Conservation (phyloP, 2,329 filamentous ascomycete genomes). For the Penicillium polonicum region DNA sequence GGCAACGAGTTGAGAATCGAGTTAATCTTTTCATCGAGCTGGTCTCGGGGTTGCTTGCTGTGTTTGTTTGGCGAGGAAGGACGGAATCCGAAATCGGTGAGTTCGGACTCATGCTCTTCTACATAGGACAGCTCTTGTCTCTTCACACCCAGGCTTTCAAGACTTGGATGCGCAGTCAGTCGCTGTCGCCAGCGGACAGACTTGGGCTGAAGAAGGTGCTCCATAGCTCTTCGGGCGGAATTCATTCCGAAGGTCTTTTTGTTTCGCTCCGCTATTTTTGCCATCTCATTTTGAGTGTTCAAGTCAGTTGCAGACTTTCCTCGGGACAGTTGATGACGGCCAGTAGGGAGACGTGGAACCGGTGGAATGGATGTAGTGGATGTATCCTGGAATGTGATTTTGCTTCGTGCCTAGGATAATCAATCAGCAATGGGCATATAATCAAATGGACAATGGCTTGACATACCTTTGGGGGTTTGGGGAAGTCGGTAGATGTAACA, state of each 20-base stretch:
- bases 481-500: constrained; percentile 27
- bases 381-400: background rate
- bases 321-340: constrained; percentile 15
- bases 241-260: constrained; percentile 18
- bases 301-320: constrained; percentile 22
- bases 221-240: constrained; percentile 17
- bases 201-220: constrained; percentile 24
- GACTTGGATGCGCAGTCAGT: constrained; percentile 33
- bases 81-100: constrained; percentile 24
- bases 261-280: constrained; percentile 22
- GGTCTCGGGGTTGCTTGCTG: constrained; percentile 56
- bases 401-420: background rate
- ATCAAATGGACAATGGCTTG: background rate
- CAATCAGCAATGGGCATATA: background rate
- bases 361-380: constrained; percentile 9
- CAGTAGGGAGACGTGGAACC: constrained; percentile 8
- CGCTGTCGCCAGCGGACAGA: constrained; percentile 30
- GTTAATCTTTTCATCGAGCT: constrained; percentile 76
- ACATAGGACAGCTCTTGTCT: constrained; percentile 26
- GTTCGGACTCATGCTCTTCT: constrained; percentile 19
- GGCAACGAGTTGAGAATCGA: constrained; percentile 76
- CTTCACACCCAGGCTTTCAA: constrained; percentile 34
- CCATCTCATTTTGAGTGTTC: constrained; percentile 13
- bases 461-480: constrained; percentile 3
- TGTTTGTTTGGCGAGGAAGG: constrained; percentile 43